These are phyloP conservation scores for Didymella sp. DNA, from an alignment of 2,329 filamentous ascomycete genomes.

Conservation along the genomic window DNA sequence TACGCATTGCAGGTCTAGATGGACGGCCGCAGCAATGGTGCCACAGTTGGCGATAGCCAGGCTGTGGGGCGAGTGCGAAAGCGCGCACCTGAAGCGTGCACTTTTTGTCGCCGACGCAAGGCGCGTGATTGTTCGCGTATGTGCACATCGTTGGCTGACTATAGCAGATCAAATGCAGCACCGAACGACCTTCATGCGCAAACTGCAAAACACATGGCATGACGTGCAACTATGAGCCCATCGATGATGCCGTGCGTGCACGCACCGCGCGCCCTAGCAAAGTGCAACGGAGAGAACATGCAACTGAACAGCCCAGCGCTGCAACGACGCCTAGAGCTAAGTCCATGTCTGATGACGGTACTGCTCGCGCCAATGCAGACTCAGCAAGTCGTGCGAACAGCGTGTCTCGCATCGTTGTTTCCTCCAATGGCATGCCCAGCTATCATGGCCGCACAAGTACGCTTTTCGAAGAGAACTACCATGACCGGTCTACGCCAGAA, in stretches of 20 bases:
- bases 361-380: constrained; percentile 8
- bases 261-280: constrained; percentile 29
- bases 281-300: constrained; percentile 20
- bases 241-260: constrained; percentile 31
- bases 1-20: neutral
- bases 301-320: neutral
- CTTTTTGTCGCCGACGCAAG: constrained; percentile 52
- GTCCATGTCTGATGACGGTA: constrained; percentile 8
- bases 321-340: neutral
- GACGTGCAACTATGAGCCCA: constrained; percentile 53
- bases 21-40: constrained; percentile 9
- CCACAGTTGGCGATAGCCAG: constrained; percentile 9
- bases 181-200: constrained; percentile 54
- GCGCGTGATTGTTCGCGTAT: constrained; percentile 17
- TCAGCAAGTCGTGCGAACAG: constrained; percentile 31
- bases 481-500: constrained; percentile 27
- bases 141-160: constrained; percentile 17
- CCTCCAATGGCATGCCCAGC: constrained; percentile 51
- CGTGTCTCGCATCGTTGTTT: constrained; percentile 50
- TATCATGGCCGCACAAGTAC: constrained; percentile 61
- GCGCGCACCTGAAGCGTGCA: constrained; percentile 44
- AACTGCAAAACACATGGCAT: constrained; percentile 57
- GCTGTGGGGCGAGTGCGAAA: constrained; percentile 29
- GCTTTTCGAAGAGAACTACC: constrained; percentile 54
- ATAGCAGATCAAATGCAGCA: constrained; percentile 58